Evolutionary conservation across 345 rosid species (phyloP).

Genomic region (Pugionium cornutum): DNA sequence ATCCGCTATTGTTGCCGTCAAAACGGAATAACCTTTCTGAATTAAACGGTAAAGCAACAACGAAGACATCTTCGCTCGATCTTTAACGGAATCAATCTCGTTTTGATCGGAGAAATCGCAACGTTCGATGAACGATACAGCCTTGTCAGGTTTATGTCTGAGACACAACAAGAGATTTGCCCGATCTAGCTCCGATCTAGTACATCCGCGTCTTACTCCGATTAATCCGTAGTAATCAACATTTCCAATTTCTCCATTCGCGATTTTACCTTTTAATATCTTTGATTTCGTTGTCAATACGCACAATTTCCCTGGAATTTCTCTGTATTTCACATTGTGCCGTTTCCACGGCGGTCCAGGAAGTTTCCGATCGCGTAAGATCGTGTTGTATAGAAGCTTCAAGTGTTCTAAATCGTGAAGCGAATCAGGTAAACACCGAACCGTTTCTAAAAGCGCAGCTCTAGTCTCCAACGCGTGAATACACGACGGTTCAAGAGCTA

Average conservation of each 20-base stretch:
- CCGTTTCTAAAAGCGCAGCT: conserved; percentile 69
- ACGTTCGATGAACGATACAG: conserved; percentile 66
- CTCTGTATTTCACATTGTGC: conserved; percentile 79
- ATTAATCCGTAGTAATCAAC: conserved; percentile 86
- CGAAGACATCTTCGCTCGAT: conserved; percentile 76
- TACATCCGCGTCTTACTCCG: conserved; percentile 86
- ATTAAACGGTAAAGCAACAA: conserved; percentile 78
- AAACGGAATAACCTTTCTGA: conserved; percentile 75
- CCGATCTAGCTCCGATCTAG: conserved; percentile 87
- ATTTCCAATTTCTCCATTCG: conserved; percentile 72
- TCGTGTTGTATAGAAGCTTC: conserved; percentile 82
- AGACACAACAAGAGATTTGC: conserved; percentile 78
- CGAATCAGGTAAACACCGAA: conserved; percentile 86
- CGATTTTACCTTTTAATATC: conserved; percentile 69
- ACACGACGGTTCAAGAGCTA: conserved; percentile 78
- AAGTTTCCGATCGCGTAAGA: conserved; percentile 82
- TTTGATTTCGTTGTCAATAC: conserved; percentile 65
- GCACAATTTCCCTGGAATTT: conserved; percentile 84
- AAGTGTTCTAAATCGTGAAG: conserved; percentile 93
- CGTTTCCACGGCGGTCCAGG: conserved; percentile 99
- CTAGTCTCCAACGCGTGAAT: conserved; percentile 91
- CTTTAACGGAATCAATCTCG: conserved; percentile 68
- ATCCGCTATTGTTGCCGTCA: conserved; percentile 56
- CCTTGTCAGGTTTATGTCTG: conserved; percentile 88
- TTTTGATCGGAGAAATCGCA: conserved; percentile 68